Evolutionary conservation across 164 flowering plant genomes (phyloP).

Genomic region (grape (Vitis vinifera)): ASM3070453v1 NC_081812.1:16062501-16063000

Average conservation of each 20-base stretch:
- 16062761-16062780: constrained; percentile 50
- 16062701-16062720: constrained; percentile 51
- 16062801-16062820: constrained; percentile 67
- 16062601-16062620: too few relatives aligned
- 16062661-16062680: not conserved
- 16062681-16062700: constrained; percentile 72
- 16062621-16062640: too few relatives aligned
- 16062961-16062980: constrained; percentile 73
- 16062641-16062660: too few relatives aligned
- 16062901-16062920: constrained; percentile 54
- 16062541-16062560: constrained; percentile 74
- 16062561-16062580: constrained; percentile 29
- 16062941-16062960: constrained; percentile 47
- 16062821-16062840: constrained; percentile 76
- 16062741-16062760: constrained; percentile 63
- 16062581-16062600: too few relatives aligned
- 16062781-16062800: constrained; percentile 54
- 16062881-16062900: constrained; percentile 69
- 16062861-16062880: constrained; percentile 58
- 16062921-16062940: constrained; percentile 45
- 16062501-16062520: constrained; percentile 65
- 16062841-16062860: constrained; percentile 74
- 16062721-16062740: constrained; percentile 49
- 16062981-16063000: constrained; percentile 27
- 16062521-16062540: constrained; percentile 64